phyloP scores from a whole-genome alignment of 2,329 filamentous ascomycete species.

The Colletotrichum tofieldiae region DNA sequence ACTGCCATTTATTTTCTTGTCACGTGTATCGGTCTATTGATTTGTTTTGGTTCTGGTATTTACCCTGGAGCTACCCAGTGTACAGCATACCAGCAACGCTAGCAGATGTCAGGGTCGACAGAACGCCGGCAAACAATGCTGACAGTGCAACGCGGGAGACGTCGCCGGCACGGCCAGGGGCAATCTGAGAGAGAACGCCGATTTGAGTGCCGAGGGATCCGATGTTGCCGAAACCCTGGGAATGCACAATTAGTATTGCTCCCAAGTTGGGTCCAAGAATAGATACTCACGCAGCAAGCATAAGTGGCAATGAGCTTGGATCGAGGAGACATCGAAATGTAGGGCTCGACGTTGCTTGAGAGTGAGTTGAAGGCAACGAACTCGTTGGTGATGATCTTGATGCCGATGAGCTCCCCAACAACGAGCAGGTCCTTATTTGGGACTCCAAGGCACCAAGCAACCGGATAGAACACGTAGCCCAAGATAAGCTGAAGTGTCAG shows the following conservation, averaged over 20 bases:
- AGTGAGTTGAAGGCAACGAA: slow-evolving; percentile 35
- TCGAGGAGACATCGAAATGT: slow-evolving; percentile 37
- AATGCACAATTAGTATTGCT: not conserved
- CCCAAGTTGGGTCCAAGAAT: not conserved
- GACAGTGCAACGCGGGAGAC: slow-evolving; percentile 36
- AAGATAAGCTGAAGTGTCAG: slow-evolving; percentile 79
- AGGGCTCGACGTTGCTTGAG: slow-evolving; percentile 33
- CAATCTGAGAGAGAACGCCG: slow-evolving; percentile 37
- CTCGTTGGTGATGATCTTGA: slow-evolving; percentile 40
- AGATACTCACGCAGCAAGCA: slow-evolving; percentile 31
- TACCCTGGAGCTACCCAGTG: slow-evolving; percentile 19
- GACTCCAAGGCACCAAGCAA: slow-evolving; percentile 81
- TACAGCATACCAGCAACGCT: slow-evolving; percentile 39
- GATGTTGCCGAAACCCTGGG: slow-evolving; percentile 34
- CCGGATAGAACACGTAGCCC: slow-evolving; percentile 80
- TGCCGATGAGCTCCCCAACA: slow-evolving; percentile 35
- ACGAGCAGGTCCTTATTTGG: slow-evolving; percentile 32
- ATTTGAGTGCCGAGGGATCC: slow-evolving; percentile 39
- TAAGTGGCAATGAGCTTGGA: slow-evolving; percentile 36
- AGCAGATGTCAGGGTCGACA: slow-evolving; percentile 37
- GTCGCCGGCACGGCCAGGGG: slow-evolving; percentile 31
- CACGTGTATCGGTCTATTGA: slow-evolving; percentile 10
- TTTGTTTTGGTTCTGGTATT: not conserved
- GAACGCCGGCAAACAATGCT: slow-evolving; percentile 34
- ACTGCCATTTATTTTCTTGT: not conserved